Evolutionary conservation across 2,329 filamentous ascomycete species (phyloP).

Genomic region (Alternaria burnsii): DNA sequence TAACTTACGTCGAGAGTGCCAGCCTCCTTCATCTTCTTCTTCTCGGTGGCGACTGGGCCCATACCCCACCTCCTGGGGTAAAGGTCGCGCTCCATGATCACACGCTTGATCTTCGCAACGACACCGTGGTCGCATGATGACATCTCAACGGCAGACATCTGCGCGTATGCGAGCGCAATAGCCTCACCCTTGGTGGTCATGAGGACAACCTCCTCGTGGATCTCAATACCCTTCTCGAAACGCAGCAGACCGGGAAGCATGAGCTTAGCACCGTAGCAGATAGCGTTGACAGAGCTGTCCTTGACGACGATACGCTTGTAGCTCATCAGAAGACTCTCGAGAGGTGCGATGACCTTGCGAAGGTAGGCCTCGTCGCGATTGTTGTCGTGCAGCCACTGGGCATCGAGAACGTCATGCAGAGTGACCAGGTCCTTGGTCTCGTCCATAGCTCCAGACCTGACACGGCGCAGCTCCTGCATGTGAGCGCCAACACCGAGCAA

Average conservation of each 20-base stretch:
- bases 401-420: conserved; percentile 92
- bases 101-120: conserved; percentile 98
- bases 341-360: conserved; percentile 86
- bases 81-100: conserved; percentile 99
- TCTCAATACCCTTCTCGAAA: conserved; percentile 90
- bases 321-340: conserved; percentile 88
- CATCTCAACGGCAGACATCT: conserved; percentile 98
- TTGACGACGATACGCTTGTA: conserved; percentile 99
- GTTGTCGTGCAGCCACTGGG: conserved; percentile 96
- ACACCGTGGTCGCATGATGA: conserved; percentile 97
- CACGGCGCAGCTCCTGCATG: conserved; percentile 97
- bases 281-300: conserved; percentile 94
- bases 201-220: conserved; percentile 94
- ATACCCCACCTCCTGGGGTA: conserved; percentile 98
- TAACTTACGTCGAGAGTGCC: conserved; percentile 85
- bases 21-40: conserved; percentile 99
- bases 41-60: conserved; percentile 90
- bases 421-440: conserved; percentile 90
- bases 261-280: conserved; percentile 98
- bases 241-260: conserved; percentile 97
- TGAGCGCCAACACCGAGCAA: conserved; percentile 86
- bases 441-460: conserved; percentile 93
- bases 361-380: conserved; percentile 93
- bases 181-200: conserved; percentile 99
- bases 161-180: conserved; percentile 92